Percentiles rank a stretch among this genome's conserved stretches.
Conservation (phyloP, 179 eudicot genomes). For the Gypsophila paniculata region DNA sequence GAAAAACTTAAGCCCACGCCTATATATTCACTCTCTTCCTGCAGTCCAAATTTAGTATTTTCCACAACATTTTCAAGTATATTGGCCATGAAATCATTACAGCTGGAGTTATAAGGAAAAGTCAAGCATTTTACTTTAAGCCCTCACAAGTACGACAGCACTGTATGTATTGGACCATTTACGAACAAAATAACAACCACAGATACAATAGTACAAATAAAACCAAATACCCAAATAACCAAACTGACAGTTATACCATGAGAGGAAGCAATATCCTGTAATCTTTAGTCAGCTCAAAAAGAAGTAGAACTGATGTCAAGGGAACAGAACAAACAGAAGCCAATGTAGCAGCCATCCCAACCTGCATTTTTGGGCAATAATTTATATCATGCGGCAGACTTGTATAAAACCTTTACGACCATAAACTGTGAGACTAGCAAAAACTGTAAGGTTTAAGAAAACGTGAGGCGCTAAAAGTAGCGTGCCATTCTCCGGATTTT, state of each 20-base stretch:
- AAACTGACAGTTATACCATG: slow-evolving; percentile 49
- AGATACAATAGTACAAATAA: not conserved
- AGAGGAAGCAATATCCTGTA: slow-evolving; percentile 97
- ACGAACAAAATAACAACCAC: not conserved
- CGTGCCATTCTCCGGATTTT: not conserved
- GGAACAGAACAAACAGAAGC: slow-evolving; percentile 98
- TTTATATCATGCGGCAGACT: not conserved
- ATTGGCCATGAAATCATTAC: not conserved
- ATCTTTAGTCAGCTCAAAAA: slow-evolving; percentile 95
- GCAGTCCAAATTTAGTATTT: not conserved
- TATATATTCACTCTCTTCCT: not conserved
- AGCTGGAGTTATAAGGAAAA: not conserved
- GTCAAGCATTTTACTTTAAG: not conserved
- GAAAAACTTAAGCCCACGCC: not conserved
- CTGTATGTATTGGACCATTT: not conserved
- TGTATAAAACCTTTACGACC: not conserved
- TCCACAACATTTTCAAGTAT: not conserved
- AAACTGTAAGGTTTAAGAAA: slow-evolving; percentile 8
- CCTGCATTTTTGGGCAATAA: slow-evolving; percentile 44
- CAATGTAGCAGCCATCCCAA: slow-evolving; percentile 98
- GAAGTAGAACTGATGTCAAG: slow-evolving; percentile 88
- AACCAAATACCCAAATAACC: not conserved
- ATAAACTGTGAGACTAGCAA: slow-evolving; percentile 3
- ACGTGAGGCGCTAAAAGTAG: not conserved
- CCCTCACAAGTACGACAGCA: not conserved